Base-by-base conservation (phyloP, 2,329 filamentous ascomycete species). In the Pseudopithomyces chartarum region DNA sequence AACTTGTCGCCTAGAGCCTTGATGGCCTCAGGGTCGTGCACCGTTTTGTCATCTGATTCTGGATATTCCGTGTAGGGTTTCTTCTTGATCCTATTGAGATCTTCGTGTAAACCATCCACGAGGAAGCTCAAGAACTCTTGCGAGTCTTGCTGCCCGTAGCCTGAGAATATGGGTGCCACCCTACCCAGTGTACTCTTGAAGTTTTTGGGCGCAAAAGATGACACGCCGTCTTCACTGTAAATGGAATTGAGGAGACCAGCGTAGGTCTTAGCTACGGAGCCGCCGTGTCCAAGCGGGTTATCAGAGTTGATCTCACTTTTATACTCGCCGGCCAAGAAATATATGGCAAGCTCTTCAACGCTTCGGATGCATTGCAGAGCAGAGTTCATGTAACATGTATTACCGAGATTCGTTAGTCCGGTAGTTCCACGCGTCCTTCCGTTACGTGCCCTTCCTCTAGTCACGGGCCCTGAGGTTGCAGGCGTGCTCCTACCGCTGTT, bases 301-400 rank as follows among this genome's bases (percentile, higher is more conserved):
- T 86, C 84, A 44, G 85, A 82, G 74, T 99, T 99, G 63, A 98
- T 84, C 68, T 99, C 94, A 50, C 83, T 80, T 66, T 89, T 86
- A 40, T 49, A 54, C 6, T 55, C 43, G 12, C 29, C 42, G 5
- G 52, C 46, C 13, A 97, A 77, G 76, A 99, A 98, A 76, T 97
- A 99, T 68, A 92, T 88, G 5, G 92, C 94, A 61, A 99, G 80
- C 76, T 99, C 95, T 71, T 97, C 91, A 0, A 97, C 92, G 66
- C 91, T 96, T 49, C 94, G 88, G 50, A 99, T 86, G 73, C 95
- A 99, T 73, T 99, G 95, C 53, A 98, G 81, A 10, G 95, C 95
- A 20, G 94, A 97, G 76, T 98, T 98, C 93, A 98, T 97, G 79
- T 99, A 99, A 78, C 95, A 99, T 0, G 95, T 98, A 70, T 99